Base-by-base conservation (phyloP, 2,329 filamentous ascomycete species). In the Fusarium sublunatum region DNA sequence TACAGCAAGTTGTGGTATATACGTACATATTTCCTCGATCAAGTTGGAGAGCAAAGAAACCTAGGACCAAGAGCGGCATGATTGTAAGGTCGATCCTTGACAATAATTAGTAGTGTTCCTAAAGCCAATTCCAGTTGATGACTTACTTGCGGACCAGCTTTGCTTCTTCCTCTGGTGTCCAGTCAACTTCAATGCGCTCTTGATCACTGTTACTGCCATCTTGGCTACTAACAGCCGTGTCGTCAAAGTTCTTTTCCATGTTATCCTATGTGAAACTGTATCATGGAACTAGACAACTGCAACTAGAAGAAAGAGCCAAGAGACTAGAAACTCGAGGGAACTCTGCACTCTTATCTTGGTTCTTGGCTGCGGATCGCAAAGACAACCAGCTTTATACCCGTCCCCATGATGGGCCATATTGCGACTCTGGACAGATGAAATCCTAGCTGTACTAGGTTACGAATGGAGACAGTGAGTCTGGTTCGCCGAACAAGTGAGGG, bases 11-110 rank as follows among this genome's bases (percentile, higher is more conserved):
- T 5, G 29, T 4, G 10, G 4, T 11, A 7, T 3, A 19, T 24
- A 12, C 44, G 12, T 56, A 73, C 79, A 82, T 75, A 51, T 76
- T 76, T 49, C 70, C 71, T 32, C 73, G 67, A 55, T 76, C 74
- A 11, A 76, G 64, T 32, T 76, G 81, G 39, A 83, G 79, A 15
- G 78, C 78, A 4, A 82, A 78, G 28, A 83, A 78, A 1, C 79
- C 81, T 0, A 83, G 69, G 15, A 80, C 75, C 5, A 84, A 72
- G 0, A 83, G 71, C 1, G 79, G 81, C 38, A 84, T 76, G 1
- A 83, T 76, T 8, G 76, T 76, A 9, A 73, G 61, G 47, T 83
- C 81, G 11, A 81, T 73, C 65, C 80, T 83, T 32, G 8, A 9
- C 10, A 13, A 13, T 6, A 6, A 12, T 25, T 10, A 2, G 12